Evolutionary conservation across 1,284 basidiomycete genomes (phyloP).

Genomic region (Fistulinella cinereoalba): DNA sequence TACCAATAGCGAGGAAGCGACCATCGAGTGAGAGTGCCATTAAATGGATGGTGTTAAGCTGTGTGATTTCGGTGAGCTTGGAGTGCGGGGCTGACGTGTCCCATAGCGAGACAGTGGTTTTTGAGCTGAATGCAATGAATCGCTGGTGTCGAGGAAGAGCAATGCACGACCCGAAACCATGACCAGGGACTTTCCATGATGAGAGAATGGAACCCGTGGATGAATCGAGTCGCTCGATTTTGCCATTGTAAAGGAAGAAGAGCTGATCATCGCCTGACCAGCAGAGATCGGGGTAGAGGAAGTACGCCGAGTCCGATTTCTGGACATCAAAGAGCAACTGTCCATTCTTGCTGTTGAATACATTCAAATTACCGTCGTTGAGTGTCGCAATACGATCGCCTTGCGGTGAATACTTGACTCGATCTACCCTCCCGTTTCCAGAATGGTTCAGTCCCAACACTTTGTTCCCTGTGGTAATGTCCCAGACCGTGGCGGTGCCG

Average conservation of each 20-base stretch:
- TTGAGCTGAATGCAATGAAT: not conserved
- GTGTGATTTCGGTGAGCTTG: not conserved
- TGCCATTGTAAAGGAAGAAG: too few relatives aligned
- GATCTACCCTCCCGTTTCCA: not conserved
- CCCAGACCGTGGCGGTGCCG: not conserved
- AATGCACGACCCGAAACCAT: not conserved
- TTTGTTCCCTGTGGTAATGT: not conserved
- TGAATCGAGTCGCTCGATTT: too few relatives aligned
- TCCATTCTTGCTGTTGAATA: too few relatives aligned
- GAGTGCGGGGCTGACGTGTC: not conserved
- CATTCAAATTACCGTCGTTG: too few relatives aligned
- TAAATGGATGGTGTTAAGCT: not conserved
- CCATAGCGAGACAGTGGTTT: not conserved
- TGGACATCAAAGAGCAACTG: too few relatives aligned
- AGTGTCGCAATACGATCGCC: slow-evolving; percentile 5
- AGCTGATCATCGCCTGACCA: too few relatives aligned
- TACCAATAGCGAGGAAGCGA: slow-evolving; percentile 1
- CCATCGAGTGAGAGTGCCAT: slow-evolving; percentile 2
- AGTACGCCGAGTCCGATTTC: too few relatives aligned
- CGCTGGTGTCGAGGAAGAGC: not conserved
- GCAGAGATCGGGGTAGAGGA: too few relatives aligned
- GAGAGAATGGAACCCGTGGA: too few relatives aligned
- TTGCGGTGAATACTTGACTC: slow-evolving; percentile 5
- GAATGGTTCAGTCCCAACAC: not conserved
- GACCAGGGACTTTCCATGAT: too few relatives aligned